These are phyloP conservation scores for Sechiopsis laciniata DNA, from an alignment of 306 rosid genomes.

Conservation along the genomic window DNA sequence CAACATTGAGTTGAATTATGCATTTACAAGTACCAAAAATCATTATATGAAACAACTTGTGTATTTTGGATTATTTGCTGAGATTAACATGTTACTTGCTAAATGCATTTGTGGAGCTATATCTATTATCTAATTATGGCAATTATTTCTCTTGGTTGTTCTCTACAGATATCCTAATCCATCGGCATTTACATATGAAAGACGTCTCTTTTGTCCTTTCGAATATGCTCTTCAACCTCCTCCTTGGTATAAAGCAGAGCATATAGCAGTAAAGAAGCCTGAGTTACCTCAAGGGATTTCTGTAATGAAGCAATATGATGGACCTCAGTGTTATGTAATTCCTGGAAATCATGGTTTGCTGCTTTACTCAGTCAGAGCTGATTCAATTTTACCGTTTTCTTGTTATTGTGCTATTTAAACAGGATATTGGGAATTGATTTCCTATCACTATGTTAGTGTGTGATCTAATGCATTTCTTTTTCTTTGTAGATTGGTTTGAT, in stretches of 20 bases:
- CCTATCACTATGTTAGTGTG: background rate
- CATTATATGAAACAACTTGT: background rate
- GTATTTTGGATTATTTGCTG: slow-evolving; percentile 1
- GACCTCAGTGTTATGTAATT: slow-evolving; percentile 91
- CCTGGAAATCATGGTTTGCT: slow-evolving; percentile 96
- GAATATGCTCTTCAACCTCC: slow-evolving; percentile 97
- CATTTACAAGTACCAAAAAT: background rate
- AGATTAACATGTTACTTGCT: background rate
- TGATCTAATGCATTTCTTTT: slow-evolving; percentile 24
- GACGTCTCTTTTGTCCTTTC: slow-evolving; percentile 82
- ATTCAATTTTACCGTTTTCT: slow-evolving; percentile 9
- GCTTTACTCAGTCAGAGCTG: slow-evolving; percentile 22
- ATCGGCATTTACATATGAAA: slow-evolving; percentile 80
- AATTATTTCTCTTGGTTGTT: background rate
- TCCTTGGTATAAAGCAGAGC: slow-evolving; percentile 66
- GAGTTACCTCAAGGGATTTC: slow-evolving; percentile 62
- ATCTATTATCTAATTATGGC: background rate
- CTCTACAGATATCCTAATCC: slow-evolving; percentile 82
- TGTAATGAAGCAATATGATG: slow-evolving; percentile 60
- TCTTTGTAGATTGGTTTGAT: slow-evolving; percentile 85
- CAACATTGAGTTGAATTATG: slow-evolving; percentile 9
- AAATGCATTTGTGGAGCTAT: background rate
- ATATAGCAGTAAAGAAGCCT: slow-evolving; percentile 75
- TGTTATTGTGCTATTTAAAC: slow-evolving; percentile 13
- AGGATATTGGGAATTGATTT: slow-evolving; percentile 7